Percentiles rank a stretch among this genome's conserved stretches.
These are phyloP conservation scores for Leishmania turanica DNA, from an alignment of 208 protist genomes.

Conservation along the genomic window DNA sequence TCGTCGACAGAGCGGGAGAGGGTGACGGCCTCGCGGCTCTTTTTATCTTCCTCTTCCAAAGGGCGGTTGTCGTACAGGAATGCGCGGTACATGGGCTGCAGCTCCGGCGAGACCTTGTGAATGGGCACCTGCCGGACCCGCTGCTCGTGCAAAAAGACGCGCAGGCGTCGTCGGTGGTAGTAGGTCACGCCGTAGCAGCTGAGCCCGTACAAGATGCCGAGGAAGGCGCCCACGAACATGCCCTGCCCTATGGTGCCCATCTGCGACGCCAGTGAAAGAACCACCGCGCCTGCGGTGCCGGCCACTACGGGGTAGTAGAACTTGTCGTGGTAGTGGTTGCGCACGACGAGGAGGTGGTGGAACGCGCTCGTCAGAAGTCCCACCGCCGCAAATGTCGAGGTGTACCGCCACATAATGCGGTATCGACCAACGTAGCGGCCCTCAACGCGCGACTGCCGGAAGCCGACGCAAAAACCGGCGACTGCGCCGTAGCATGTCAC, in stretches of 20 bases:
- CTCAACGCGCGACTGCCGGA: slow-evolving; percentile 73
- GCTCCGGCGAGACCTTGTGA: slow-evolving; percentile 81
- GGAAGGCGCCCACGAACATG: slow-evolving; percentile 67
- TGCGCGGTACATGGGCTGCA: slow-evolving; percentile 85
- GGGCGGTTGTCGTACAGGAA: slow-evolving; percentile 85
- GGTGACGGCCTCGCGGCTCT: slow-evolving; percentile 50
- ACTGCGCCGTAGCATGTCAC: slow-evolving; percentile 67
- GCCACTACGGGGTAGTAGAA: slow-evolving; percentile 79
- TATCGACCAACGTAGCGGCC: slow-evolving; percentile 82
- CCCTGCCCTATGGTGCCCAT: slow-evolving; percentile 74
- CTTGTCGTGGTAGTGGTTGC: slow-evolving; percentile 78
- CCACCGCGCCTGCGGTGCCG: slow-evolving; percentile 39
- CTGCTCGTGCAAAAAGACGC: slow-evolving; percentile 75
- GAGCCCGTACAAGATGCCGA: slow-evolving; percentile 74
- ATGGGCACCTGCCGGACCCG: slow-evolving; percentile 80
- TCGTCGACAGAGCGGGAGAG: slow-evolving; percentile 54
- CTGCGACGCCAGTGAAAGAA: slow-evolving; percentile 65
- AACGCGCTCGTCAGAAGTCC: slow-evolving; percentile 73
- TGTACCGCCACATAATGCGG: slow-evolving; percentile 81
- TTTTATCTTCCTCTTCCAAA: slow-evolving; percentile 66
- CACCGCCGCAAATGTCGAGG: slow-evolving; percentile 72
- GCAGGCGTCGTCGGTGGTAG: slow-evolving; percentile 70
- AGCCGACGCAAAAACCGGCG: slow-evolving; percentile 65
- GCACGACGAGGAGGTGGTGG: slow-evolving; percentile 80
- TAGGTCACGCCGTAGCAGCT: slow-evolving; percentile 78